These are phyloP conservation scores for Celoporthe dispersa DNA, from an alignment of 2,329 filamentous ascomycete species.

Conservation along the genomic window DNA sequence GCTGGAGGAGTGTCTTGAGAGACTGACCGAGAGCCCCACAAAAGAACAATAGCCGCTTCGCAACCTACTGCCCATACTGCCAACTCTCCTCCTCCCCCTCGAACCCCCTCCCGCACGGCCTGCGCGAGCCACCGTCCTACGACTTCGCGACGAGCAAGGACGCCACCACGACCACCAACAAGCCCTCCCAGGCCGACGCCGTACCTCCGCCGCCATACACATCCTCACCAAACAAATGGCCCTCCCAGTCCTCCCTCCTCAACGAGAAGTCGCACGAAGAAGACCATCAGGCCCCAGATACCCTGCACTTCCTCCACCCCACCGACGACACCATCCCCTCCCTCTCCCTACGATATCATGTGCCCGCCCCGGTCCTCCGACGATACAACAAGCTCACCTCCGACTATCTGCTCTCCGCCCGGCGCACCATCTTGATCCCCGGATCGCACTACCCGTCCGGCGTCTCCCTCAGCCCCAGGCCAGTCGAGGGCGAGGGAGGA, in stretches of 20 bases:
- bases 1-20: neutral
- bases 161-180: slow-evolving; percentile 26
- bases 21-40: slow-evolving; percentile 27
- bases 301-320: slow-evolving; percentile 75
- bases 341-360: slow-evolving; percentile 71
- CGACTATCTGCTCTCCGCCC: slow-evolving; percentile 71
- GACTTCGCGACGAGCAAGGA: slow-evolving; percentile 43
- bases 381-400: slow-evolving; percentile 71
- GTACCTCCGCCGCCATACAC: slow-evolving; percentile 32
- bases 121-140: slow-evolving; percentile 73
- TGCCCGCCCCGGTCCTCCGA: slow-evolving; percentile 66
- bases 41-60: slow-evolving; percentile 69
- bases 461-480: slow-evolving; percentile 63
- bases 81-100: slow-evolving; percentile 69
- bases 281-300: slow-evolving; percentile 54
- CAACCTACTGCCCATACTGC: slow-evolving; percentile 73
- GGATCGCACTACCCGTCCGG: slow-evolving; percentile 60
- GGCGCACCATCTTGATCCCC: slow-evolving; percentile 73
- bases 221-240: slow-evolving; percentile 23
- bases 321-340: slow-evolving; percentile 69
- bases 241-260: neutral
- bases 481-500: slow-evolving; percentile 76
- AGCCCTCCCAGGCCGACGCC: neutral
- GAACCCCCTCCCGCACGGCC: slow-evolving; percentile 60
- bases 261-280: neutral